phyloP scores from a whole-genome alignment of 1,139 yeast genomes.

The Protomyces pachydermus region DNA sequence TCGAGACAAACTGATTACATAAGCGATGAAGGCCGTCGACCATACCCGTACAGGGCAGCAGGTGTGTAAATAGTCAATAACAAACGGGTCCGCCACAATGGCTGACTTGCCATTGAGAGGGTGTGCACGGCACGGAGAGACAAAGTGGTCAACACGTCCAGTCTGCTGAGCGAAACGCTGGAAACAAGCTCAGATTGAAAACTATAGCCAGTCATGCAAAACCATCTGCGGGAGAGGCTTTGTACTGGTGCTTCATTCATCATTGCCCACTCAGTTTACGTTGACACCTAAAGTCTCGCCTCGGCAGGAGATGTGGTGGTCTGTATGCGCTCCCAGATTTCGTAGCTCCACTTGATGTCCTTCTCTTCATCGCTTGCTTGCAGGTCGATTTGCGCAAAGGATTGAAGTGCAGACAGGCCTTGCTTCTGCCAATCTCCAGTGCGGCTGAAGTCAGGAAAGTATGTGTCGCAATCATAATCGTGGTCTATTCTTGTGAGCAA shows the following conservation, averaged over 20 bases:
- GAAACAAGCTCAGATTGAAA: background rate
- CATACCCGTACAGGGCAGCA: no score
- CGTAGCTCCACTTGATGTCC: constrained; percentile 12
- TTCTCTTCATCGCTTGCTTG: background rate
- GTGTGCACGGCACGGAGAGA: no score
- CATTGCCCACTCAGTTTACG: background rate
- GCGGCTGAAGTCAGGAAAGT: constrained; percentile 43
- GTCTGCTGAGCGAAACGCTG: background rate
- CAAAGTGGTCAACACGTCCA: no score
- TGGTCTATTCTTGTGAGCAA: constrained; percentile 66
- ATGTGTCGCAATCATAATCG: constrained; percentile 52
- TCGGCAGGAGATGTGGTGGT: background rate
- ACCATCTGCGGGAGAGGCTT: background rate
- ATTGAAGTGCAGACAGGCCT: background rate
- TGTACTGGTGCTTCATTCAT: background rate
- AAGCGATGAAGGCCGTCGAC: no score
- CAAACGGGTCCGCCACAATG: no score
- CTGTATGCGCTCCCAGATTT: constrained; percentile 21
- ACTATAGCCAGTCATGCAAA: background rate
- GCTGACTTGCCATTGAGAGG: no score
- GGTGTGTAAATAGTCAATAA: no score
- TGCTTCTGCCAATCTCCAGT: background rate
- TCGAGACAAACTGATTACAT: no score
- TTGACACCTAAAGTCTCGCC: background rate
- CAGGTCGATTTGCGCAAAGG: background rate